Conservation (phyloP, 1,139 yeast species). For the Suhomyces yuchorum region DNA sequence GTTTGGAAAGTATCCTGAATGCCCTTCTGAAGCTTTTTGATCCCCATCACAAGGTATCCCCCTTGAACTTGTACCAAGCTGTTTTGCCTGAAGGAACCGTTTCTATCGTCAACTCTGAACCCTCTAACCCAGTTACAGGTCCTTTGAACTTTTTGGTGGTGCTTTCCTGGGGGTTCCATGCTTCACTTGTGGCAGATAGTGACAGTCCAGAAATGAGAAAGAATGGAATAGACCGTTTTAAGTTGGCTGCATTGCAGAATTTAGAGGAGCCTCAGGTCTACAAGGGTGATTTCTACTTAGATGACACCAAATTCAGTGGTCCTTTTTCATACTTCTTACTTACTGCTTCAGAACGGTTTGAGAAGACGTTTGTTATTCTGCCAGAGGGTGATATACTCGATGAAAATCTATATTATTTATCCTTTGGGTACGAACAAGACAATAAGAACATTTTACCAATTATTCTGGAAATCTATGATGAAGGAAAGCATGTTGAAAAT, state of each 20-base stretch:
- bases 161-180: constrained; percentile 84
- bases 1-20: constrained; percentile 39
- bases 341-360: constrained; percentile 64
- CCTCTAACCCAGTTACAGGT: constrained; percentile 17
- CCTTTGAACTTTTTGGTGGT: constrained; percentile 62
- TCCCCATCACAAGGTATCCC: constrained; percentile 20
- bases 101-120: constrained; percentile 26
- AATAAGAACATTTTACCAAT: constrained; percentile 49
- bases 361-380: constrained; percentile 69
- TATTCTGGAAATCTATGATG: constrained; percentile 59
- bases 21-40: constrained; percentile 48
- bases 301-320: constrained; percentile 25
- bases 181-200: constrained; percentile 78
- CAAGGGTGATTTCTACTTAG: constrained; percentile 38
- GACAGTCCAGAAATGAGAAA: constrained; percentile 68
- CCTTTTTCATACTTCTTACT: constrained; percentile 69
- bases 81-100: constrained; percentile 52
- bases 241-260: constrained; percentile 63
- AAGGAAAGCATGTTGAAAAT: constrained; percentile 56
- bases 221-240: constrained; percentile 67
- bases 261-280: constrained; percentile 53
- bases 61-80: constrained; percentile 58
- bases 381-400: constrained; percentile 62
- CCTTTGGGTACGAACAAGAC: constrained; percentile 45
- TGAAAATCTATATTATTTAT: constrained; percentile 55